A percentile compares a stretch with the other conserved stretches of the same genome.
These are phyloP conservation scores for Coniferiporia weirii DNA, from an alignment of 1,284 basidiomycete species.

Conservation along the genomic window DNA sequence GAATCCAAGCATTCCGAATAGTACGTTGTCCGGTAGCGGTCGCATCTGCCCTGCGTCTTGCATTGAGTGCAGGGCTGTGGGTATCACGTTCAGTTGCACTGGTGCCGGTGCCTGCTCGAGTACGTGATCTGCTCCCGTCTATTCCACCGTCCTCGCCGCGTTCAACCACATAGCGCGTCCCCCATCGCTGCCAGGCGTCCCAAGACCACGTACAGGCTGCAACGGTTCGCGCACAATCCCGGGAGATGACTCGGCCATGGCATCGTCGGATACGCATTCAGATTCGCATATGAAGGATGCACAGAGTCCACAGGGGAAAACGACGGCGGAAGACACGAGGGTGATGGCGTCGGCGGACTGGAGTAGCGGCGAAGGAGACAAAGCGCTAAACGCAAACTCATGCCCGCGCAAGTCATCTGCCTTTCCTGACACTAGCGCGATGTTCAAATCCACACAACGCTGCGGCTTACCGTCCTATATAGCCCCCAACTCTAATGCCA, in stretches of 20 bases:
- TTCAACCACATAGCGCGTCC: slow-evolving; percentile 1
- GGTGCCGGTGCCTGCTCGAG: too few species aligned
- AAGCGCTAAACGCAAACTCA: slow-evolving; percentile 5
- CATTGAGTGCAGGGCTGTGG: neutral
- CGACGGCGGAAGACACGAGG: neutral
- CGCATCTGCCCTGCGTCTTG: neutral
- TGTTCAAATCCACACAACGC: neutral
- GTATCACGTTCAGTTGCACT: neutral
- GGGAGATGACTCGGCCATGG: neutral
- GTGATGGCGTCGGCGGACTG: neutral
- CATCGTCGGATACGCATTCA: neutral
- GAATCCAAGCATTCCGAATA: slow-evolving; percentile 3
- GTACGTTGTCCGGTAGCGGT: slow-evolving; percentile 1
- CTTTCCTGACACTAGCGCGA: neutral
- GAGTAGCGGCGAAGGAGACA: neutral
- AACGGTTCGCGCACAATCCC: slow-evolving; percentile 6
- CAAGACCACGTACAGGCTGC: slow-evolving; percentile 5
- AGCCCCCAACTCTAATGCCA: too few species aligned
- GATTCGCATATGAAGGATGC: neutral
- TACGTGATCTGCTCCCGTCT: too few species aligned
- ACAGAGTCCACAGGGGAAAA: neutral
- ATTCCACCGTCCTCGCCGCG: neutral
- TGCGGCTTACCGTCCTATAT: neutral
- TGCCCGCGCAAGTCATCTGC: neutral
- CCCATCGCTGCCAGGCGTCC: slow-evolving; percentile 3